Evolutionary conservation across 73 alveolate species (phyloP).

Genomic region (Paramecium bursaria): DNA sequence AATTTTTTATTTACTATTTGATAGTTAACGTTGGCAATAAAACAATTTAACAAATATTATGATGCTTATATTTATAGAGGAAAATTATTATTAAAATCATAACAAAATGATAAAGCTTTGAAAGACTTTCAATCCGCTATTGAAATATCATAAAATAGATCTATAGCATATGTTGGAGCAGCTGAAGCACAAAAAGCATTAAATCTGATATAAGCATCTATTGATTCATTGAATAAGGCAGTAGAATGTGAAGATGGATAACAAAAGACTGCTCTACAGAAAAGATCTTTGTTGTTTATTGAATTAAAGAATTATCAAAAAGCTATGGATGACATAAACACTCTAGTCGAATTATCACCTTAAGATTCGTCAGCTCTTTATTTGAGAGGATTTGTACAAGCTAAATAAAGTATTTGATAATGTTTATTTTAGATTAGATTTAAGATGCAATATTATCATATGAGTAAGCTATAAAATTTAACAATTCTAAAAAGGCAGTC

Average conservation of each 20-base stretch:
- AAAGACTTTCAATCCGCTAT: constrained; percentile 68
- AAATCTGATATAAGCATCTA: constrained; percentile 58
- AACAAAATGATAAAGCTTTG: constrained; percentile 70
- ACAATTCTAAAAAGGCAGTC: constrained; percentile 75
- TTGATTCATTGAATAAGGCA: constrained; percentile 69
- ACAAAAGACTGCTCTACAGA: constrained; percentile 50
- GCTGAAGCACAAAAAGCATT: constrained; percentile 77
- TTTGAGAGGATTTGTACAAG: constrained; percentile 75
- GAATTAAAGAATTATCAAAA: constrained; percentile 56
- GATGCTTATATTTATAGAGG: constrained; percentile 86
- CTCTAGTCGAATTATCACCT: constrained; percentile 61
- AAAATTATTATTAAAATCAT: constrained; percentile 61
- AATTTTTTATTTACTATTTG: background rate
- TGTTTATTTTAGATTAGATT: constrained; percentile 29
- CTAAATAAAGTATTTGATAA: constrained; percentile 46
- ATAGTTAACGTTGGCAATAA: constrained; percentile 68
- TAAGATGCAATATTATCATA: constrained; percentile 78
- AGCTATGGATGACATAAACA: constrained; percentile 63
- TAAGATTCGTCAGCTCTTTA: constrained; percentile 75
- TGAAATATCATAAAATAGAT: constrained; percentile 56
- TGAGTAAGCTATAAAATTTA: constrained; percentile 81
- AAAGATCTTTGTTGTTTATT: constrained; percentile 70
- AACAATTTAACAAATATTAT: constrained; percentile 72
- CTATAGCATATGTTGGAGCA: constrained; percentile 78
- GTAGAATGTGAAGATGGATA: constrained; percentile 55